Conservation (phyloP, 129 eudicot genomes). For the Tagetes erecta region DNA sequence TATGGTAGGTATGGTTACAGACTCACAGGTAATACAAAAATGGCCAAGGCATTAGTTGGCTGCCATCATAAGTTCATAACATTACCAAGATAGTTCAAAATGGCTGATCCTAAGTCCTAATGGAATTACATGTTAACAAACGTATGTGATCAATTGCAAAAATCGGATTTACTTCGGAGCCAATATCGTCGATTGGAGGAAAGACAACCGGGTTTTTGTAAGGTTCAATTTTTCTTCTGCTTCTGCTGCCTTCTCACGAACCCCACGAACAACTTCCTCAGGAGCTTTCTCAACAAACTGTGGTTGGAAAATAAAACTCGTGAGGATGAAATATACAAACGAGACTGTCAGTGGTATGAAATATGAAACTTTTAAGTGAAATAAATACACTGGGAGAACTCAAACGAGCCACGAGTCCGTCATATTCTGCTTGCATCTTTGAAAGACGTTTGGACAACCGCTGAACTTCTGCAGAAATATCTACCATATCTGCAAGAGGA, state of each 20-base stretch:
- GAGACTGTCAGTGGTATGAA: not conserved
- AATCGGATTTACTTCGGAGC: constrained; percentile 33
- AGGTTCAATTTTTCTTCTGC: constrained; percentile 80
- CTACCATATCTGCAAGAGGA: constrained; percentile 98
- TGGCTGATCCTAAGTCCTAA: not conserved
- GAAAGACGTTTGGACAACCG: constrained; percentile 78
- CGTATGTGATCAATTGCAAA: not conserved
- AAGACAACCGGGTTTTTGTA: constrained; percentile 68
- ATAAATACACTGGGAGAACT: constrained; percentile 62
- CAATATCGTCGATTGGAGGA: constrained; percentile 71
- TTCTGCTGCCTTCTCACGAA: constrained; percentile 82
- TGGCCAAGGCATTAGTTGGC: not conserved
- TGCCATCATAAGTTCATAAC: constrained; percentile 5
- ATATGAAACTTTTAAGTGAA: not conserved
- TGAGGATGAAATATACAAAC: not conserved
- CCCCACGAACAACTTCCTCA: constrained; percentile 77
- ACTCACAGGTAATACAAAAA: constrained; percentile 7
- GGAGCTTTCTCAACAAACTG: constrained; percentile 99
- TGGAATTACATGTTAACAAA: not conserved
- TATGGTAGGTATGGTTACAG: not conserved
- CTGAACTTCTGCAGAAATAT: constrained; percentile 80
- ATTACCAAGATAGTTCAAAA: not conserved
- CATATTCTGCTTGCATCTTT: constrained; percentile 89
- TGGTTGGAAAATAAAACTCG: not conserved
- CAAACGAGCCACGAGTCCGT: constrained; percentile 73